phyloP scores from a whole-genome alignment of 495 filamentous ascomycete genomes.

The Penicillium verhagenii region DNA sequence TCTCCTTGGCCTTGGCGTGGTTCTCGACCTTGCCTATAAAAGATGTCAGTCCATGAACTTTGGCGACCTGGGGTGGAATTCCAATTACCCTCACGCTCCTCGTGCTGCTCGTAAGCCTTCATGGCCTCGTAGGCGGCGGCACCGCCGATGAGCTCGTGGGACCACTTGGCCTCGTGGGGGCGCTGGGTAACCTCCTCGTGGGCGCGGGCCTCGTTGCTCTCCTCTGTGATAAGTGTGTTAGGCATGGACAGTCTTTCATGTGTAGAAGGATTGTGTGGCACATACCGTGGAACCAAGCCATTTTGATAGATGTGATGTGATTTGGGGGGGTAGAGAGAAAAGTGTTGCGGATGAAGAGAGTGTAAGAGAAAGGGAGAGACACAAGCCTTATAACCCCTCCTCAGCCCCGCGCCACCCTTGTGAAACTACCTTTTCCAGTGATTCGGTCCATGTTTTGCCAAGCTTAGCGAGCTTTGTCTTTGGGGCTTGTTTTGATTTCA shows the following conservation, averaged over 20 bases:
- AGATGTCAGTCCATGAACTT: neutral
- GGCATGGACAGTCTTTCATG: neutral
- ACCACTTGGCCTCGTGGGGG: slow-evolving; percentile 54
- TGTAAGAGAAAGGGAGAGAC: neutral
- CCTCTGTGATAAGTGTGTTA: slow-evolving; percentile 14
- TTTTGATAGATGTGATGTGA: slow-evolving; percentile 3
- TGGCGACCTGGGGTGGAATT: neutral
- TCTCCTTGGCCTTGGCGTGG: slow-evolving; percentile 70
- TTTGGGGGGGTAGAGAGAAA: neutral
- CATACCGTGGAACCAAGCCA: slow-evolving; percentile 13
- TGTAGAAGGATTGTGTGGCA: neutral
- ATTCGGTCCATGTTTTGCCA: neutral
- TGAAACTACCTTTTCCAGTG: neutral
- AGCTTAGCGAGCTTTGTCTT: neutral
- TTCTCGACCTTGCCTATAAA: slow-evolving; percentile 59
- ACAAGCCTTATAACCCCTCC: slow-evolving; percentile 7
- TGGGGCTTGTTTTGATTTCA: neutral
- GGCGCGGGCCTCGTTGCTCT: slow-evolving; percentile 31
- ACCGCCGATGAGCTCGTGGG: slow-evolving; percentile 68
- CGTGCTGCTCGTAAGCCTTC: slow-evolving; percentile 68
- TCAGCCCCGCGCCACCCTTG: neutral
- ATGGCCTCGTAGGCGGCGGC: slow-evolving; percentile 73
- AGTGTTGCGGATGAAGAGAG: slow-evolving; percentile 2
- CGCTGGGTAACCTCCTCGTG: slow-evolving; percentile 52
- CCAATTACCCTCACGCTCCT: slow-evolving; percentile 59